Conservation (phyloP, 352 stramenopile species). For the Saprolegnia parasitica region DNA sequence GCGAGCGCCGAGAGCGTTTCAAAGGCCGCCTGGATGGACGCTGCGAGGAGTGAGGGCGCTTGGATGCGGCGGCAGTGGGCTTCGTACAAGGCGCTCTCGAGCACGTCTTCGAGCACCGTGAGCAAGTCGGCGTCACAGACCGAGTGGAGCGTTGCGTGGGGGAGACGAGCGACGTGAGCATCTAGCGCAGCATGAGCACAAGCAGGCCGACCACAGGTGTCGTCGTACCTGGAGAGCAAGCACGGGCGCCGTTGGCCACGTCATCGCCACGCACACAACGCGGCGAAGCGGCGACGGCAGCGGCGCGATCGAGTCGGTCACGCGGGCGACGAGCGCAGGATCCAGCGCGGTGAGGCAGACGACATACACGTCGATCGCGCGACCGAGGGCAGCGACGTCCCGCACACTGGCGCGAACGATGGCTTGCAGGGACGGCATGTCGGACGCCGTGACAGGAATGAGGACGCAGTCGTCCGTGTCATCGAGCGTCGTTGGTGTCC, state of each 20-base stretch:
- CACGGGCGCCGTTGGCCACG: not conserved
- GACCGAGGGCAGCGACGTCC: not conserved
- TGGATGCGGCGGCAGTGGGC: not conserved
- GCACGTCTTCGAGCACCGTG: conserved; percentile 2
- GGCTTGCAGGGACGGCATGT: not conserved
- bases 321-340: not conserved
- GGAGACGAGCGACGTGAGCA: conserved; percentile 8
- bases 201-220: not conserved
- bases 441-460: not conserved
- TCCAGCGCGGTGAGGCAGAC: not conserved
- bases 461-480: not conserved
- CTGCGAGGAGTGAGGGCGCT: not conserved
- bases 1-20: not conserved
- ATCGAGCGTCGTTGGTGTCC: not conserved
- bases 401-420: not conserved
- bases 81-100: not conserved
- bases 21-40: conserved; percentile 2
- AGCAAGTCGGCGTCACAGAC: not conserved
- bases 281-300: not conserved
- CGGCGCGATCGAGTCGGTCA: not conserved
- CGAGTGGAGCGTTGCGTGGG: not conserved
- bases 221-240: not conserved
- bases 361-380: not conserved
- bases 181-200: not conserved
- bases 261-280: not conserved